Conservation (phyloP, 257 asterid species). For the Lithospermum erythrorhizon region DNA sequence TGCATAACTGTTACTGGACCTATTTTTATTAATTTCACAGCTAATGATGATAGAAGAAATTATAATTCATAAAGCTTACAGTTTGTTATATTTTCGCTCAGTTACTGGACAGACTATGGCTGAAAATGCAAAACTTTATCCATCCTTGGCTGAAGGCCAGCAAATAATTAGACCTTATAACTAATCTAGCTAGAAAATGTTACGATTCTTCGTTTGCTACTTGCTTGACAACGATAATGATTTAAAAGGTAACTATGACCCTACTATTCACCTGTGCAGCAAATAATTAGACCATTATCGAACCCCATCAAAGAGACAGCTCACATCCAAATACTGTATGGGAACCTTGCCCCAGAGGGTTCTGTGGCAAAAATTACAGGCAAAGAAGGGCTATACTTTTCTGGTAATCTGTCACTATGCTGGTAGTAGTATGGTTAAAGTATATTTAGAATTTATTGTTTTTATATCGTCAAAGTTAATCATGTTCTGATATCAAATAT, state of each 20-base stretch:
- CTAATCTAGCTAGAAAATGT: background rate
- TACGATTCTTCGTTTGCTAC: background rate
- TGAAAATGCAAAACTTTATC: conserved; percentile 81
- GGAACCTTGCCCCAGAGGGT: conserved; percentile 96
- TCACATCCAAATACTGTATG: conserved; percentile 85
- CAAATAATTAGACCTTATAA: conserved; percentile 23
- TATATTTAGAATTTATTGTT: background rate
- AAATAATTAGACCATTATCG: conserved; percentile 74
- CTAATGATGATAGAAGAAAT: background rate
- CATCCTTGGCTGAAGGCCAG: conserved; percentile 77
- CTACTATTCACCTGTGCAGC: conserved; percentile 37
- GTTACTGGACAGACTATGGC: conserved; percentile 92
- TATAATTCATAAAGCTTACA: background rate
- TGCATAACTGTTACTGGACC: conserved; percentile 66
- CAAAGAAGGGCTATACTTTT: conserved; percentile 88
- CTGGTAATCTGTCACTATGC: conserved; percentile 31
- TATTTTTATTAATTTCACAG: background rate
- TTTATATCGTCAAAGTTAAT: background rate
- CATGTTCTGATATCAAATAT: background rate
- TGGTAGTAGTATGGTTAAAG: background rate
- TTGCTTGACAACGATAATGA: background rate
- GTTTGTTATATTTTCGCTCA: conserved; percentile 12
- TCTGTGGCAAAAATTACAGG: conserved; percentile 98
- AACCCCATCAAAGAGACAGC: conserved; percentile 92
- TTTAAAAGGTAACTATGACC: background rate